Evolutionary conservation across 73 alveolate genomes (phyloP).

Genomic region (Tetrahymena malaccensis): DNA sequence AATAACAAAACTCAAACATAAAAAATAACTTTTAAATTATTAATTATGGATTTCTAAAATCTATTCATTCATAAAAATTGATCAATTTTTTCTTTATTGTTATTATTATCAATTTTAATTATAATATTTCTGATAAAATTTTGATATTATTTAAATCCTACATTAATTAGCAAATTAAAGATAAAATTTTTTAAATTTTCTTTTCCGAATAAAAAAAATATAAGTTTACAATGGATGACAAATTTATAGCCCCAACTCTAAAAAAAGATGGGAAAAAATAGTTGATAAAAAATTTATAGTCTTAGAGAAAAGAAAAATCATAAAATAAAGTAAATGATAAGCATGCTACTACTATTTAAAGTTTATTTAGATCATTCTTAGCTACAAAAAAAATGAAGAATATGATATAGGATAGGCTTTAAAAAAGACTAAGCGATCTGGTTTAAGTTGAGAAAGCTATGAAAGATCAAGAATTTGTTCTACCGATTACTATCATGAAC

Average conservation of each 20-base stretch:
- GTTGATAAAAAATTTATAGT: neutral
- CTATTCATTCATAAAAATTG: too few relatives aligned
- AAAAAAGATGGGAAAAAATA: neutral
- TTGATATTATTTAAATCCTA: neutral
- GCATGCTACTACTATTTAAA: neutral
- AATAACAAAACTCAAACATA: too few relatives aligned
- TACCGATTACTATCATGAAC: neutral
- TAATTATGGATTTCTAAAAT: too few relatives aligned
- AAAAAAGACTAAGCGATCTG: neutral
- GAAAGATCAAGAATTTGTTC: neutral
- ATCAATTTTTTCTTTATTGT: too few relatives aligned
- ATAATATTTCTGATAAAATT: neutral
- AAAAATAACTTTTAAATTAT: too few relatives aligned
- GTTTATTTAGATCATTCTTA: neutral
- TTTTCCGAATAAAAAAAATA: neutral
- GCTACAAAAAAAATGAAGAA: neutral
- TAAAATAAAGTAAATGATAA: neutral
- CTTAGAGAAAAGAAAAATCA: neutral
- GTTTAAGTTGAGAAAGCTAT: neutral
- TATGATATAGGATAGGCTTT: neutral
- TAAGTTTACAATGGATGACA: neutral
- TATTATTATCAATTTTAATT: too few relatives aligned
- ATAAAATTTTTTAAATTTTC: neutral
- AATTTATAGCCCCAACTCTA: neutral
- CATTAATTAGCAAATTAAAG: neutral